A percentile compares a stretch with the other conserved stretches of the same genome.
These are phyloP conservation scores for Brassica rapa DNA, from an alignment of 345 rosid species.

Conservation along the genomic window DNA sequence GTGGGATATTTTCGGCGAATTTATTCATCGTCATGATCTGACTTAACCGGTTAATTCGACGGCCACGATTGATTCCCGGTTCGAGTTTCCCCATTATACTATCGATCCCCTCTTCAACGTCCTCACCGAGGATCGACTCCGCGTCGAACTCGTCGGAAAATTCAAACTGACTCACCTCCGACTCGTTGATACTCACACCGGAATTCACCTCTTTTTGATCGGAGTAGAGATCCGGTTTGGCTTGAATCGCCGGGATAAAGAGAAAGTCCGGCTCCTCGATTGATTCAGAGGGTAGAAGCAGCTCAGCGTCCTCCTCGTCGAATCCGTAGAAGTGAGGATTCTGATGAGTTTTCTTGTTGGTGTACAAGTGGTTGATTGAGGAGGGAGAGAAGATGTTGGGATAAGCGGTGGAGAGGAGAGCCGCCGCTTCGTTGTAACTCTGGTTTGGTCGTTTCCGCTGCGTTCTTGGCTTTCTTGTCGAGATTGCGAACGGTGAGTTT, in stretches of 20 bases:
- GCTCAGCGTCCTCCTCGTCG: constrained; percentile 53
- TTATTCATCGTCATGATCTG: constrained; percentile 32
- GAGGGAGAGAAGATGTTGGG: constrained; percentile 63
- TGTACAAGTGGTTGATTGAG: constrained; percentile 33
- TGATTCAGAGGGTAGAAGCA: constrained; percentile 62
- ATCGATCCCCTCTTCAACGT: constrained; percentile 68
- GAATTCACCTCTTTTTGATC: constrained; percentile 45
- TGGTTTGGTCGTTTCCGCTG: constrained; percentile 89
- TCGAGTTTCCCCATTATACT: constrained; percentile 68
- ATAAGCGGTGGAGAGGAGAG: constrained; percentile 84
- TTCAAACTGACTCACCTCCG: constrained; percentile 24
- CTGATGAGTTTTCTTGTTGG: constrained; percentile 22
- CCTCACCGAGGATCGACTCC: constrained; percentile 77
- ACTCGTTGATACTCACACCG: constrained; percentile 40
- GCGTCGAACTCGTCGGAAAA: constrained; percentile 67
- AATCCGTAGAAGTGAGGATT: constrained; percentile 45
- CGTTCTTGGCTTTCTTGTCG: constrained; percentile 81
- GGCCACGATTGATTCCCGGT: background rate
- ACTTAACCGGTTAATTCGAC: constrained; percentile 26
- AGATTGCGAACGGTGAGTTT: constrained; percentile 72
- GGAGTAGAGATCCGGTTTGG: constrained; percentile 36
- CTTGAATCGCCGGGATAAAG: constrained; percentile 47
- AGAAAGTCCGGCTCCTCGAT: constrained; percentile 56
- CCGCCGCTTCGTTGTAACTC: constrained; percentile 92
- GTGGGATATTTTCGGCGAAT: constrained; percentile 37